A percentile compares a stretch with the other conserved stretches of the same genome.
phyloP scores from a whole-genome alignment of 495 filamentous ascomycete species.

The Barbatosphaeria neglecta region DNA sequence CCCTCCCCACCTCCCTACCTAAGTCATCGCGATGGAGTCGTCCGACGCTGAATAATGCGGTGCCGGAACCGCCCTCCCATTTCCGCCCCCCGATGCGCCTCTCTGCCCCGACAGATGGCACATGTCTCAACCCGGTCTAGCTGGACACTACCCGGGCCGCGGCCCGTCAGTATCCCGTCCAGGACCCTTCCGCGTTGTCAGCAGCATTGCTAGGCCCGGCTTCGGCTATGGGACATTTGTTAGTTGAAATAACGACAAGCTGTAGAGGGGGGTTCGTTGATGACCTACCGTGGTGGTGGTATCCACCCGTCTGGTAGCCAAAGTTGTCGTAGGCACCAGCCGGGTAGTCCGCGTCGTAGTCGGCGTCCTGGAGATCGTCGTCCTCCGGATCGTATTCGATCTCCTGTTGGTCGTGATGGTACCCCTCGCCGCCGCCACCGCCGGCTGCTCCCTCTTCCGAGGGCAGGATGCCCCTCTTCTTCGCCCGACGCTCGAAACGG shows the following conservation, averaged over 20 bases:
- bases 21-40: no score
- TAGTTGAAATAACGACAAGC: background rate
- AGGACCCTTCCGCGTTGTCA: background rate
- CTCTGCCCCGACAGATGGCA: no score
- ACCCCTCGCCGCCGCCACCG: background rate
- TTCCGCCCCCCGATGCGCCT: no score
- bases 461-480: constrained; percentile 14
- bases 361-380: background rate
- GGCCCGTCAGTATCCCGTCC: background rate
- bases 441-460: background rate
- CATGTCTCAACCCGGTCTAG: no score
- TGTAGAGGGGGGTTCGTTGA: background rate
- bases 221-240: background rate
- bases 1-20: no score
- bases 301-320: background rate
- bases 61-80: no score
- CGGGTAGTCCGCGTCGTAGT: background rate
- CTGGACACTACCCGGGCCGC: no score
- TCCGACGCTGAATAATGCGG: no score
- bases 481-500: constrained; percentile 21
- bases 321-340: background rate
- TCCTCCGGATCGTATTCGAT: background rate
- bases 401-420: background rate
- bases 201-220: background rate
- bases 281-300: background rate